Conservation (phyloP, 148 eudicot species). For the Dysphania ambrosioides region DNA sequence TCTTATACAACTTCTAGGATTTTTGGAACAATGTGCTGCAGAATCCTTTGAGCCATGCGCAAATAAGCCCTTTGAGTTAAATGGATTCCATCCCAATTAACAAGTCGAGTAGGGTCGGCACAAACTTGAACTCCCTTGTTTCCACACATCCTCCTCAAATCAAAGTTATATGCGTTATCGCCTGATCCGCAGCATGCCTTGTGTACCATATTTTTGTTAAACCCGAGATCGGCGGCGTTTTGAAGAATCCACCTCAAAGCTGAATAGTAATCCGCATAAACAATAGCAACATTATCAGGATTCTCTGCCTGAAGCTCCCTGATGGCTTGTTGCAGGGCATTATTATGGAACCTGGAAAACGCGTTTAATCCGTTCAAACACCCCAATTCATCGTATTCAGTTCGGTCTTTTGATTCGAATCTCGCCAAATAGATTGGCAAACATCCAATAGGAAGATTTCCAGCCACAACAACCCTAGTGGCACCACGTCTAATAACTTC, state of each 20-base stretch:
- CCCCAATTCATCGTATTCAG: slow-evolving; percentile 18
- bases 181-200: slow-evolving; percentile 29
- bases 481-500: slow-evolving; percentile 29
- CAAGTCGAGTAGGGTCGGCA: background rate
- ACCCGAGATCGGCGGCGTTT: slow-evolving; percentile 22
- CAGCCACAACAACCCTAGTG: slow-evolving; percentile 21
- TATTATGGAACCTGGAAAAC: slow-evolving; percentile 15
- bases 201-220: slow-evolving; percentile 2
- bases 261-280: slow-evolving; percentile 23
- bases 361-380: slow-evolving; percentile 21
- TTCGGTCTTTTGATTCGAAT: background rate
- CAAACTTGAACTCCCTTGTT: slow-evolving; percentile 1
- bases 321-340: slow-evolving; percentile 13
- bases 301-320: slow-evolving; percentile 13
- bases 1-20: background rate
- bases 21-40: background rate
- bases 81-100: slow-evolving; percentile 17
- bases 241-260: slow-evolving; percentile 27
- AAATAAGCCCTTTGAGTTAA: slow-evolving; percentile 20
- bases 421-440: slow-evolving; percentile 16
- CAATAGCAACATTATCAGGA: slow-evolving; percentile 6
- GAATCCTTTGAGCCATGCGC: slow-evolving; percentile 16
- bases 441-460: slow-evolving; percentile 36
- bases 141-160: slow-evolving; percentile 14
- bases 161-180: slow-evolving; percentile 11